Percentiles rank a stretch among this genome's conserved stretches.
phyloP scores from a whole-genome alignment of 306 rosid genomes.

The Quercus mongolica region DNA sequence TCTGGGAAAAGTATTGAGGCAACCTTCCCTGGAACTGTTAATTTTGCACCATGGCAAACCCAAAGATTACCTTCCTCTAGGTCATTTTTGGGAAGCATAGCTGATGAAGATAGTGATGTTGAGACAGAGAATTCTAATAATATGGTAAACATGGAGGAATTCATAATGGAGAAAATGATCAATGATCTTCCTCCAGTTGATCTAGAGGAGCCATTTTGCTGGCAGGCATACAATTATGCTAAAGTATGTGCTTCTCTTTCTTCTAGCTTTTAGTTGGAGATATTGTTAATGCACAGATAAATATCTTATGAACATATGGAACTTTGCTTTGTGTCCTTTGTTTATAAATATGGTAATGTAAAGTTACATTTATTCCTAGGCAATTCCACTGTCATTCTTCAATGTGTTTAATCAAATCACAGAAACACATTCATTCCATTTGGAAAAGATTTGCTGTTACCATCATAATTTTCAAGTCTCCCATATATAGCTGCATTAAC shows the following conservation, averaged over 20 bases:
- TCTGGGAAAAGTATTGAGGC: slow-evolving; percentile 90
- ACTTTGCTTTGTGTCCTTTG: neutral
- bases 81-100: slow-evolving; percentile 37
- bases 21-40: slow-evolving; percentile 93
- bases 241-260: slow-evolving; percentile 47
- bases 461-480: neutral
- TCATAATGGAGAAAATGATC: slow-evolving; percentile 81
- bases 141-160: slow-evolving; percentile 70
- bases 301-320: neutral
- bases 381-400: neutral
- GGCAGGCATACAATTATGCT: slow-evolving; percentile 96
- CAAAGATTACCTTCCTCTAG: slow-evolving; percentile 43
- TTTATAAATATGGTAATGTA: neutral
- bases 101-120: slow-evolving; percentile 75
- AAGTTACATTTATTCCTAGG: neutral
- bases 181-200: slow-evolving; percentile 93
- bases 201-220: slow-evolving; percentile 97
- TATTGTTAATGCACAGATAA: slow-evolving; percentile 8
- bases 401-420: neutral
- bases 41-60: slow-evolving; percentile 82
- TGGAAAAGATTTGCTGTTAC: neutral
- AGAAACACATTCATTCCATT: neutral
- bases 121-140: slow-evolving; percentile 70
- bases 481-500: neutral
- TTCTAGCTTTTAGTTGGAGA: slow-evolving; percentile 3